Percentiles rank a stretch among this genome's conserved stretches.
Conservation (phyloP, 495 filamentous ascomycete species). For the Aspergillus coremiiformis region DNA sequence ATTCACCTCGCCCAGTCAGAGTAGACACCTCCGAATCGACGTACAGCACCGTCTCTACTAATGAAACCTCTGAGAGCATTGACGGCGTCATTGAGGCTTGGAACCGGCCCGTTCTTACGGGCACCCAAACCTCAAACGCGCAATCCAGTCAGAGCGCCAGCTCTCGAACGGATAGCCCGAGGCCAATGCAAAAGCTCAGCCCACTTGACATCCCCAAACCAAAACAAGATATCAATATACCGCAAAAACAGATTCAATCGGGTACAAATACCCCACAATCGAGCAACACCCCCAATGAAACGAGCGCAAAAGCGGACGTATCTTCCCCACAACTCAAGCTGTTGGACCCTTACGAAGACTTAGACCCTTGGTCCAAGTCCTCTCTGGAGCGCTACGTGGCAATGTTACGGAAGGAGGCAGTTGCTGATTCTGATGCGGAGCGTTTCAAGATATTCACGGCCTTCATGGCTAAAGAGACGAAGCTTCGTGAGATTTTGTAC, state of each 20-base stretch:
- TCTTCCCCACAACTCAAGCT: conserved; percentile 6
- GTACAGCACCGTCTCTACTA: conserved; percentile 15
- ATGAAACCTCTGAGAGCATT: conserved; percentile 31
- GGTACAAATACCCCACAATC: background rate
- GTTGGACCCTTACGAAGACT: conserved; percentile 40
- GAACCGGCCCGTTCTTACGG: conserved; percentile 25
- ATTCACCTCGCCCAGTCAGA: conserved; percentile 16
- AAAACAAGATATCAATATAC: conserved; percentile 4
- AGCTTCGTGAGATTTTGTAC: conserved; percentile 46
- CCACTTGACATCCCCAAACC: conserved; percentile 11
- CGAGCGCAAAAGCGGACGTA: background rate
- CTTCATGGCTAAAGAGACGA: conserved; percentile 45
- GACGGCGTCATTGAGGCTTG: conserved; percentile 41
- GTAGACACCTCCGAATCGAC: conserved; percentile 25
- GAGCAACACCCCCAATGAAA: background rate
- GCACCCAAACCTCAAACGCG: conserved; percentile 3
- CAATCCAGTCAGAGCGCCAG: background rate
- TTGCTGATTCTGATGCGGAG: conserved; percentile 43
- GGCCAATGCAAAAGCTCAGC: conserved; percentile 8
- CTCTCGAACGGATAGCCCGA: background rate
- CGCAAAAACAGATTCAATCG: background rate
- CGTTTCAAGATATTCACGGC: conserved; percentile 45
- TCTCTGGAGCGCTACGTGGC: conserved; percentile 45
- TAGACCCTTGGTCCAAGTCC: conserved; percentile 48
- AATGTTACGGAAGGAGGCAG: conserved; percentile 47